A percentile compares a stretch with the other conserved stretches of the same genome.
Conservation (phyloP, 139 green algal species). For the Haematococcus sp. region DNA sequence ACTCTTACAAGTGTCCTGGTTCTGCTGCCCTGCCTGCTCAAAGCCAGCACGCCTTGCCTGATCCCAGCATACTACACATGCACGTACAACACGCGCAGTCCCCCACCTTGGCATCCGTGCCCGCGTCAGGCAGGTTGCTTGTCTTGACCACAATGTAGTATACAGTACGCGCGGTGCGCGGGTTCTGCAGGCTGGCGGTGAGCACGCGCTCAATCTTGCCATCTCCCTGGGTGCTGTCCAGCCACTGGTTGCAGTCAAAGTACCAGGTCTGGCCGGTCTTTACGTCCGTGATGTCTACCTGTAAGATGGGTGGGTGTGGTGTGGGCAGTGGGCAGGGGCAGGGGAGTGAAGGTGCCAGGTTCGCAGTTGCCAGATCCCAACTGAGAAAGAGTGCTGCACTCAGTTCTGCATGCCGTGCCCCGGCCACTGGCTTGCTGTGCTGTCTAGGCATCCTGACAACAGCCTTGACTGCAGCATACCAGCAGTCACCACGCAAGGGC, state of each 20-base stretch:
- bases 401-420: no score
- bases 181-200: slow-evolving; percentile 15
- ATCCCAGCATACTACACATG: no score
- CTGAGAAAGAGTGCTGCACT: no score
- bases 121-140: slow-evolving; percentile 41
- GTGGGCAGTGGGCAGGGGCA: no score
- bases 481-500: no score
- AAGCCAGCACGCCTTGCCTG: neutral
- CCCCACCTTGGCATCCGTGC: slow-evolving; percentile 40
- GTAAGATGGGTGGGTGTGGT: no score
- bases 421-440: no score
- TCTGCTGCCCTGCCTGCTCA: neutral
- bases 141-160: slow-evolving; percentile 48
- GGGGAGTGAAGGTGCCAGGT: no score
- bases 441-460: no score
- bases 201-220: slow-evolving; percentile 27
- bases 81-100: no score
- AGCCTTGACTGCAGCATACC: no score
- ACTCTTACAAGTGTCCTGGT: slow-evolving; percentile 6
- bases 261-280: slow-evolving; percentile 39
- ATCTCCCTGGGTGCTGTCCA: slow-evolving; percentile 25
- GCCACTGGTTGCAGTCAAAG: slow-evolving; percentile 45
- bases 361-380: no score
- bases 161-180: slow-evolving; percentile 5
- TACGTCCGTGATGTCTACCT: slow-evolving; percentile 43